Evolutionary conservation across 495 filamentous ascomycete genomes (phyloP), one percentile per base, ranked within the genome.

Genomic region (Elaphomyces granulatus): DNA sequence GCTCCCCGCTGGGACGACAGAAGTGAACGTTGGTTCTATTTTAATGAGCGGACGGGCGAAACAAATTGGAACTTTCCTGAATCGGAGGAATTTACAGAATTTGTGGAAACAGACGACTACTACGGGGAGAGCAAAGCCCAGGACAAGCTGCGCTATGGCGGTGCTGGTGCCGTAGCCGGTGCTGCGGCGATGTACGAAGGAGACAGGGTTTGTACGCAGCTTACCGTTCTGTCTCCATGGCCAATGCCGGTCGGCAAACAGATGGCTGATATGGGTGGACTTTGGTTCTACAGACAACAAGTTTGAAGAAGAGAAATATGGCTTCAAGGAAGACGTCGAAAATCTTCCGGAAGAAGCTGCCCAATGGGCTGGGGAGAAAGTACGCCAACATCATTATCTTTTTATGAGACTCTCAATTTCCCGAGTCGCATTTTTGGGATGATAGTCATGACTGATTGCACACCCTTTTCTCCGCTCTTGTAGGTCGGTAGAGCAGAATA

Each of bases 11-110:
- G 64, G 60, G 72, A 76, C 41, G 58, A 63, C 21, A 54, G 58
- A 20, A 54, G 61, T 34, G 59, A 71, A 37, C 64, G 65, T 41
- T 77, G 66, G 62, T 69, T 64, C 55, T 79, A 70, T 45, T 53
- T 67, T 18, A 72, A 77, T 46, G 54, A 71, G 40, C 53, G 67
- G 40, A 74, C 67, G 1, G 71, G 70, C 18, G 61, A 68, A 41
- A 59, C 62, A 2, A 68, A 61, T 38, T 79, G 69, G 65, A 65
- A 72, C 43, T 55, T 56, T 1, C 71, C 70, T 10, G 38, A 40
- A 36, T 20, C n/a, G 41, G 28, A 39, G 41, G 17, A 32, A n/a
- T 34, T 43, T n/a, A 46, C 45, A 8, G 44, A 43, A 32, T 49
- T 55, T 31, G 43, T 45, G 12, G 34, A 45, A 9, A 45, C 40